Evolutionary conservation across 2,329 filamentous ascomycete species (phyloP), one percentile per base, ranked within the genome.

Genomic region (Ascochyta lentis): DNA sequence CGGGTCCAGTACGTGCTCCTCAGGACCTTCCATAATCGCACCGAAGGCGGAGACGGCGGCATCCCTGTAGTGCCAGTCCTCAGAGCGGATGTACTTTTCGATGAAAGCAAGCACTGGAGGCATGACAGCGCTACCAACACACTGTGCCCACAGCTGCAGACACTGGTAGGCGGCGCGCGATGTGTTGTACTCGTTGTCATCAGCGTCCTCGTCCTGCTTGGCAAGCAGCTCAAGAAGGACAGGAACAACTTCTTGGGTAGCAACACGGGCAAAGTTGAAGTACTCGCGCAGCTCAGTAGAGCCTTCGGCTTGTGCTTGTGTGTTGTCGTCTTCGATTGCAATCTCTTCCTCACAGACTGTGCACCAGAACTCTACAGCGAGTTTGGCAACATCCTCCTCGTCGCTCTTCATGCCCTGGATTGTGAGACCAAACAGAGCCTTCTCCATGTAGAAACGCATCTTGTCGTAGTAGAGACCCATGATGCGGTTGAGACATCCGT

Each of bases 391-490:
- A 75, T 99, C 95, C 78, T 99, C 95, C 68, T 99, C 95, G 7
- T 93, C 89, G 69, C 88, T 96, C 86, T 96, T 97, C 95, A 99
- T 99, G 66, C 95, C 95, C 75, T 96, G 88, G 61, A 99, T 96
- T 35, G 95, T 99, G 37, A 99, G 84, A 55, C 95, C 95, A 70
- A 99, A 99, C 39, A 99, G 85, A 33, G 95, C 95, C 86, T 98
- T 98, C 84, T 99, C 95, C 95, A 99, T 99, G 82, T 99, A 99
- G 80, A 97, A 99, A 71, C 93, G 89, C 95, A 99, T 99, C 81
- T 97, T 96, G 72, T 99, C 95, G 77, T 99, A 99, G 84, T 99
- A 99, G 61, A 97, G 86, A 58, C 86, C 91, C 95, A 99, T 99
- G 78, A 99, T 98, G 71, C 95, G 88, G 85, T 99, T 99, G 66